Percentiles rank a stretch among this genome's conserved stretches.
Evolutionary conservation across 768 basidiomycete species (phyloP).

Genomic region (Boletus edulis): DNA sequence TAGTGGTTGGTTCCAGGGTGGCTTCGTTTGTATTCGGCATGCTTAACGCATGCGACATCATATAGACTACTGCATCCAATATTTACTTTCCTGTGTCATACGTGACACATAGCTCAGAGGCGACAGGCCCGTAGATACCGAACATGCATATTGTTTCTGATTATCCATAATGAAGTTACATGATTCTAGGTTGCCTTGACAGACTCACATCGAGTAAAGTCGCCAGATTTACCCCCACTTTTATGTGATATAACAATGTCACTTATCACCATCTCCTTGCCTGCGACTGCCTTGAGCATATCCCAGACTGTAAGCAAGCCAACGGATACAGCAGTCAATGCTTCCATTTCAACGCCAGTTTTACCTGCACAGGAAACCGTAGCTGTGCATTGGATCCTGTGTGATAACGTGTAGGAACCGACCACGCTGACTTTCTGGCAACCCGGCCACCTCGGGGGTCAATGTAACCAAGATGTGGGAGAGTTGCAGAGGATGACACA

Average conservation of each 20-base stretch:
- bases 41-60: background rate
- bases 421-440: background rate
- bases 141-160: background rate
- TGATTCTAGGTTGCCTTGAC: background rate
- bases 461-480: conserved; percentile 68
- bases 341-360: conserved; percentile 94
- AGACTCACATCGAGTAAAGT: conserved; percentile 44
- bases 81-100: background rate
- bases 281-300: conserved; percentile 89
- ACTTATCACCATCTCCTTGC: conserved; percentile 80
- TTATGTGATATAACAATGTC: conserved; percentile 65
- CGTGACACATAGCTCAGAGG: background rate
- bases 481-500: conserved; percentile 82
- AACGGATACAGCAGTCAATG: conserved; percentile 77
- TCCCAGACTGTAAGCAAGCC: conserved; percentile 87
- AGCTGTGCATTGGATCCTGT: conserved; percentile 61
- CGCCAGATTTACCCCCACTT: conserved; percentile 71
- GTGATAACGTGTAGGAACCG: conserved; percentile 21
- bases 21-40: background rate
- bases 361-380: conserved; percentile 75
- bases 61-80: background rate
- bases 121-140: background rate
- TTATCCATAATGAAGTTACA: background rate
- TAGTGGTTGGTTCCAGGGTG: background rate
- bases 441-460: conserved; percentile 38